A percentile compares a stretch with the other conserved stretches of the same genome.
phyloP scores from a whole-genome alignment of 2,329 filamentous ascomycete species.

The Claviceps pazoutovae region DNA sequence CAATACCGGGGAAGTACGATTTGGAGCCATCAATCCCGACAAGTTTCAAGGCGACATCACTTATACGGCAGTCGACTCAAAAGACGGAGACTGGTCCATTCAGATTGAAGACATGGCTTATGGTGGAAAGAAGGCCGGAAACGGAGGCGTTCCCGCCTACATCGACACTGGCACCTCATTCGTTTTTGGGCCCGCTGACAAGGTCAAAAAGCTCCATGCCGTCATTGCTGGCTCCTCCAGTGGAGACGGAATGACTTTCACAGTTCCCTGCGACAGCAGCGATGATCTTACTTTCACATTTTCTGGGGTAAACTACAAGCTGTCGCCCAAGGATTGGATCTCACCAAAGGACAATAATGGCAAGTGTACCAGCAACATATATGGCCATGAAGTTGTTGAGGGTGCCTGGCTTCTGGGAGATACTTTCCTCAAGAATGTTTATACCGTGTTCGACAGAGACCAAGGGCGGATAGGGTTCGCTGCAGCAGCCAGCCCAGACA shows the following conservation, averaged over 20 bases:
- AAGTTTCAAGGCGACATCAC: constrained; percentile 55
- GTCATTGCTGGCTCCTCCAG: constrained; percentile 48
- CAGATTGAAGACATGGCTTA: constrained; percentile 50
- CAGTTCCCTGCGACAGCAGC: constrained; percentile 57
- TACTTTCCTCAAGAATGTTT: constrained; percentile 81
- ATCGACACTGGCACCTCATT: constrained; percentile 78
- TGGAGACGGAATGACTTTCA: constrained; percentile 48
- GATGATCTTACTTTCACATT: constrained; percentile 51
- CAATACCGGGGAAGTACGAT: constrained; percentile 63
- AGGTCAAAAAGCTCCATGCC: constrained; percentile 54
- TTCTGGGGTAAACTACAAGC: constrained; percentile 49
- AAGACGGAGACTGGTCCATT: constrained; percentile 58
- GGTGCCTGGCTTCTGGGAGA: constrained; percentile 70
- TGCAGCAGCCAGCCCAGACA: constrained; percentile 4
- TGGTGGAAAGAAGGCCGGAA: constrained; percentile 42
- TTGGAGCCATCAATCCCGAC: constrained; percentile 54
- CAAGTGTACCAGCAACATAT: constrained; percentile 56
- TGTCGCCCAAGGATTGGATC: constrained; percentile 61
- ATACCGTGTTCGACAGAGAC: constrained; percentile 71
- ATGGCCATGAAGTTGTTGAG: constrained; percentile 53
- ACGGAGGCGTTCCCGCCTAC: constrained; percentile 47
- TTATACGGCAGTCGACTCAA: constrained; percentile 42
- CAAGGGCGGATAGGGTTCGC: constrained; percentile 37
- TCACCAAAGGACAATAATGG: constrained; percentile 28
- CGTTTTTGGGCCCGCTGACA: constrained; percentile 53